Base-by-base conservation (phyloP, 192 early-diverging fungal species). In the Pilobolus umbonatus region DNA sequence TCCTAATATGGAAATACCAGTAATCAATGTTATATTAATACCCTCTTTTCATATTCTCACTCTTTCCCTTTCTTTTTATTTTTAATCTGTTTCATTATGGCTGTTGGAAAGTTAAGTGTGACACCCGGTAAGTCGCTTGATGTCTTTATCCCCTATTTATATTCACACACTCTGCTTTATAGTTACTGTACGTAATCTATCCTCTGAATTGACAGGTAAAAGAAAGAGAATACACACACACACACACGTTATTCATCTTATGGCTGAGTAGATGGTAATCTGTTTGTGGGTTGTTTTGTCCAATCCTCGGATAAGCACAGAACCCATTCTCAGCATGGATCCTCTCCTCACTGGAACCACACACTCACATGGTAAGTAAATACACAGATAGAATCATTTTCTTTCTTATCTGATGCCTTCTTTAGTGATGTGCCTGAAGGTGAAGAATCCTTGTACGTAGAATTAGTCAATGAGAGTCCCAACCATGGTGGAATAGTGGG, bases 251-350 rank as follows among this genome's bases (percentile, higher is more conserved):
- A 15, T 26, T 36, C 9, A 15, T 25, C 22, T 19, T 2, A 19
- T 24, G 34, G 24, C 19, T 34, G 24, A 8, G 28, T 43, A 65
- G 64, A 59, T 51, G 32, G 48, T 14, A n/a, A 45, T 15, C 54
- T 61, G n/a, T 72, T 66, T 47, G 24, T 72, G 35, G 64, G 70
- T 6, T 66, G 50, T 14, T 72, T 59, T 50, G 49, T 72, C 38
- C 53, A 57, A 22, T 40, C 60, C 19, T 38, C 46, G 30, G 49
- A 72, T 8, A 72, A 72, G 40, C 70, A 72, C 10, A 60, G 70
- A 32, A 72, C 70, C 5, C 58, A 65, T 4, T 38, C 45, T 39
- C 43, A 58, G 17, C 36, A 45, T 15, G 70, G 70, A 0, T 25
- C 45, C 22, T 48, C 61, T 29, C 63, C 63, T 22, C 47, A 48